Conservation (phyloP, 257 asterid genomes). For the Knoxia roxburghii region DNA sequence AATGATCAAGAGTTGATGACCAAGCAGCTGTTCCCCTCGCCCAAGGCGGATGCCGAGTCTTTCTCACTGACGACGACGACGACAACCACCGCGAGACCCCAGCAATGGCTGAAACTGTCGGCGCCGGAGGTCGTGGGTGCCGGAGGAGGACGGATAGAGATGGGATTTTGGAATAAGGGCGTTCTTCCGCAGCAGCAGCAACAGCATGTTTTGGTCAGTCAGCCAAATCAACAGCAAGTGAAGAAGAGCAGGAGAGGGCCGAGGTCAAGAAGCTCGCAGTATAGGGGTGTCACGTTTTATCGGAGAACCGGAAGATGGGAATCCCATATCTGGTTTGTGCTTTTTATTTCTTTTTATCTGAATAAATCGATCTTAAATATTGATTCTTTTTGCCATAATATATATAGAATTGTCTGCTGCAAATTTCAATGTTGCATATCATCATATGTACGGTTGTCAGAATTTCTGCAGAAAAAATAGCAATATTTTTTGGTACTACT, state of each 20-base stretch:
- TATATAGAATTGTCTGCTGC: neutral
- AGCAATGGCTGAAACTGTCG: constrained; percentile 64
- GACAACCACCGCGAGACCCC: constrained; percentile 11
- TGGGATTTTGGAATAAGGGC: constrained; percentile 27
- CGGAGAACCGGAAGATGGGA: constrained; percentile 99
- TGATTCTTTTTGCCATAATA: too few relatives aligned
- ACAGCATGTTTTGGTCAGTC: constrained; percentile 26
- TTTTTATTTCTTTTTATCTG: neutral
- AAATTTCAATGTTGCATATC: neutral
- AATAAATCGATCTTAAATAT: neutral
- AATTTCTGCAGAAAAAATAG: too few relatives aligned
- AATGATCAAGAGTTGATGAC: constrained; percentile 10
- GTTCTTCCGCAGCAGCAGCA: constrained; percentile 12
- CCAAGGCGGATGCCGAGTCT: constrained; percentile 5
- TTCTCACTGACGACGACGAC: constrained; percentile 15
- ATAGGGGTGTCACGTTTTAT: constrained; percentile 95
- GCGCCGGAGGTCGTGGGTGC: constrained; percentile 43
- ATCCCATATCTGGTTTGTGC: constrained; percentile 79
- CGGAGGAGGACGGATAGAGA: constrained; percentile 6
- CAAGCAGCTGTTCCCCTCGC: constrained; percentile 63
- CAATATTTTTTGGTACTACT: too few relatives aligned
- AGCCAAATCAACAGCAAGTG: constrained; percentile 5
- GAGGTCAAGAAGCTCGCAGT: constrained; percentile 91
- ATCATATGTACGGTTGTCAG: neutral
- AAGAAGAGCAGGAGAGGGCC: constrained; percentile 97